Evolutionary conservation across 108 stramenopile species (phyloP).

Genomic region (Phaeodactylum tricornutum): DNA sequence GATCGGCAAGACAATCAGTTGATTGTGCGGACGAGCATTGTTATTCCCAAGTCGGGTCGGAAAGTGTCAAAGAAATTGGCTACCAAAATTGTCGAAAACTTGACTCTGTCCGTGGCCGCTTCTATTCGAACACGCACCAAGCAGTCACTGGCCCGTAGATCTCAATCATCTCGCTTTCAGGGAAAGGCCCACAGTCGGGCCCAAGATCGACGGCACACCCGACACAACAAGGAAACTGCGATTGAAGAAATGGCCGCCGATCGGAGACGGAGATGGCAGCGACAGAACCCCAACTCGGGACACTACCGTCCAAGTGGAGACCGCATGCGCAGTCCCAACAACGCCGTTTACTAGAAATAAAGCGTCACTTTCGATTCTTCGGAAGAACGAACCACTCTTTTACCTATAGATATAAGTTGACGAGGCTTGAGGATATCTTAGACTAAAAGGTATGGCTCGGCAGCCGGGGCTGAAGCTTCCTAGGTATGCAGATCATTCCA

Average conservation of each 20-base stretch:
- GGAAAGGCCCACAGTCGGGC: conserved; percentile 33
- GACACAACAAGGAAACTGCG: conserved; percentile 45
- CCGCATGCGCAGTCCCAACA: conserved; percentile 37
- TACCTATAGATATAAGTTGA: no score
- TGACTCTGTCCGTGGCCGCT: conserved; percentile 37
- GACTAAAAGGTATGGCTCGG: no score
- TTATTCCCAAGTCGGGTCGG: background rate
- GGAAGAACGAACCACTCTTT: no score
- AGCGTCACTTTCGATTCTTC: no score
- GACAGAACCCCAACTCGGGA: conserved; percentile 68
- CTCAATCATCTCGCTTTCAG: conserved; percentile 41
- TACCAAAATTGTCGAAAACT: conserved; percentile 7
- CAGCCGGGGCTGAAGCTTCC: no score
- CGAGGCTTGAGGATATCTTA: no score
- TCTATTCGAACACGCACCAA: conserved; percentile 33
- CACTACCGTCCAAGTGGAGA: conserved; percentile 65
- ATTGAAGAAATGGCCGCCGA: conserved; percentile 80
- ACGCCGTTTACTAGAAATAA: conserved; percentile 11
- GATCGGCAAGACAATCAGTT: background rate
- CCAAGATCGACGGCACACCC: conserved; percentile 36
- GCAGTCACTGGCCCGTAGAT: conserved; percentile 40
- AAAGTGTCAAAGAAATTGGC: background rate
- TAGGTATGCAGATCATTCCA: no score
- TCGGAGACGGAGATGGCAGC: conserved; percentile 66
- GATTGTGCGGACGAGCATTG: background rate